Conservation (phyloP, 2,329 filamentous ascomycete genomes). For the Apiospora marii region DNA sequence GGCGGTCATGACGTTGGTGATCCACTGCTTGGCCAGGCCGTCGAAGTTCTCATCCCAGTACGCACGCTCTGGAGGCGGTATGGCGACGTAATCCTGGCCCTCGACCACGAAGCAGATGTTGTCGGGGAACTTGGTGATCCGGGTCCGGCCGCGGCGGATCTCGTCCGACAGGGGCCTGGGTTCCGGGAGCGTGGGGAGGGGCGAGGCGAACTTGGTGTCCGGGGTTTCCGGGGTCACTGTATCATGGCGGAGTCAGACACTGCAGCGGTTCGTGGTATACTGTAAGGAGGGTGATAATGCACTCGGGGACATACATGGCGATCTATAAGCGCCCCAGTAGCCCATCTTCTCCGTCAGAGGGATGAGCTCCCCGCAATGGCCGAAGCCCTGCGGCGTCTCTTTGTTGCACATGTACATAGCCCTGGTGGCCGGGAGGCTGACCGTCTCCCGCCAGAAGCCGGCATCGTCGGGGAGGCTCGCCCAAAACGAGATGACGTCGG, state of each 20-base stretch:
- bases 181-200: neutral
- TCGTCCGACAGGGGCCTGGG: neutral
- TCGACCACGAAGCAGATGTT: constrained; percentile 19
- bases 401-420: constrained; percentile 6
- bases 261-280: too few relatives aligned
- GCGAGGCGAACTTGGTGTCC: neutral
- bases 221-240: neutral
- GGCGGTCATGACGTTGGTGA: constrained; percentile 22
- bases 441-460: constrained; percentile 21
- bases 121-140: constrained; percentile 18
- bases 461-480: neutral
- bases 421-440: constrained; percentile 1
- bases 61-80: neutral
- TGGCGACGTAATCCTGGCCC: constrained; percentile 11
- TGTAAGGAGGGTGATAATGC: neutral
- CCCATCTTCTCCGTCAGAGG: constrained; percentile 6
- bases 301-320: neutral
- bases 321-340: constrained; percentile 15
- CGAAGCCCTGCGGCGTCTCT: neutral
- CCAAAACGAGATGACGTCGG: neutral
- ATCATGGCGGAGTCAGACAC: too few relatives aligned
- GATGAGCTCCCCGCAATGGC: constrained; percentile 13
- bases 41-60: constrained; percentile 15
- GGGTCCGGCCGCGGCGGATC: neutral
- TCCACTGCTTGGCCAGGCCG: constrained; percentile 14